Evolutionary conservation across 2,329 filamentous ascomycete species (phyloP).

Genomic region (Pestalotiopsis sp.): DNA sequence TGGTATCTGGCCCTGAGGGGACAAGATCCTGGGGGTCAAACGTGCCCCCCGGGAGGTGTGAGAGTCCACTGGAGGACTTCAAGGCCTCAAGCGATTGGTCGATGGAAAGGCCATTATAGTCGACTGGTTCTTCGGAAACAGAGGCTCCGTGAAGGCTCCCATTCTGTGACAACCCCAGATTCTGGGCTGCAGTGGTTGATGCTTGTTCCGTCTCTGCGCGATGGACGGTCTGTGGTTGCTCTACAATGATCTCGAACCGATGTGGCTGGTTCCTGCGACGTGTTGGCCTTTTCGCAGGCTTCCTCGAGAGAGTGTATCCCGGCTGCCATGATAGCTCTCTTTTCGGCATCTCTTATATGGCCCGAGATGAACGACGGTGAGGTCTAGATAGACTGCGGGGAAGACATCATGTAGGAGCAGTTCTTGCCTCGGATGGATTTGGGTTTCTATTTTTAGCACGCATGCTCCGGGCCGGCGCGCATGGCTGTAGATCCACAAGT

Average conservation of each 20-base stretch:
- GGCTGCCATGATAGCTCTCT: not conserved
- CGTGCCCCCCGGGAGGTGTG: not conserved
- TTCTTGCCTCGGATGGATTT: no score
- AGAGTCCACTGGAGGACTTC: not conserved
- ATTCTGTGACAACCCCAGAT: not conserved
- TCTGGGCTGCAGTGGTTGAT: not conserved
- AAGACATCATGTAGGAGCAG: no score
- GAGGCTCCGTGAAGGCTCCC: not conserved
- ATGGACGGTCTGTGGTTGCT: not conserved
- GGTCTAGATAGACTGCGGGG: no score
- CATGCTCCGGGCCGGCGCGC: no score
- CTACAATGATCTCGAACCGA: not conserved
- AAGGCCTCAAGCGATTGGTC: not conserved
- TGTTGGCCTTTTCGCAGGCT: conserved; percentile 1
- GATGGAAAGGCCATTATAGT: not conserved
- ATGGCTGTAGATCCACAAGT: no score
- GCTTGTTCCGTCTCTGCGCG: not conserved
- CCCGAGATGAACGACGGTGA: no score
- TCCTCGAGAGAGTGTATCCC: not conserved
- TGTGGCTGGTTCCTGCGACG: not conserved
- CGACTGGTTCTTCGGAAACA: not conserved
- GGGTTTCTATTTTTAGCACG: no score
- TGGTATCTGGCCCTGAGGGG: not conserved
- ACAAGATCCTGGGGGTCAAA: not conserved
- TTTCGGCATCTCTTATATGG: not conserved